These are phyloP conservation scores for Coemansia sp. DNA, from an alignment of 192 early-diverging fungal species.

Conservation along the genomic window DNA sequence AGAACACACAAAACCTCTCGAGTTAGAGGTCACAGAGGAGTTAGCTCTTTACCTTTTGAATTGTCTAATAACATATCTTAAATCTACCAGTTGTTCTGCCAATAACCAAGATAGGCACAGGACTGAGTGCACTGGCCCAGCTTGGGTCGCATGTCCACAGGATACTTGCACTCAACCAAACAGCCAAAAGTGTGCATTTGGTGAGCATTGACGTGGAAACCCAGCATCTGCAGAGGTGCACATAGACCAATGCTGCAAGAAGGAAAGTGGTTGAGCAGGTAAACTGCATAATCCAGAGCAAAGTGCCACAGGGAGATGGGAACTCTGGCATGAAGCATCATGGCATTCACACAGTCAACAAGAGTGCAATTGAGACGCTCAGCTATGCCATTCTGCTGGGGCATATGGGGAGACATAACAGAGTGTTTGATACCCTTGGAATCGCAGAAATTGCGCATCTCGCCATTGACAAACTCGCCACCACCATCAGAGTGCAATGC, in stretches of 20 bases:
- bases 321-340: background rate
- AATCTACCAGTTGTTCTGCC: no score
- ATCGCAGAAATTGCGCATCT: background rate
- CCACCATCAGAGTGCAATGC: constrained; percentile 12
- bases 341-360: background rate
- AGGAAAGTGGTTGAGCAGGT: background rate
- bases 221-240: background rate
- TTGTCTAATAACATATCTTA: no score
- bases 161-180: background rate
- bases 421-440: constrained; percentile 1
- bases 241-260: background rate
- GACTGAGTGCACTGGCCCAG: background rate
- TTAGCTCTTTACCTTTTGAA: no score
- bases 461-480: constrained; percentile 9
- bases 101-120: background rate
- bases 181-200: background rate
- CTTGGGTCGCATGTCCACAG: background rate
- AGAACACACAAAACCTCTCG: no score
- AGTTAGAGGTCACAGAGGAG: no score
- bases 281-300: background rate
- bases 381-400: constrained; percentile 9
- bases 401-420: constrained; percentile 3
- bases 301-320: background rate
- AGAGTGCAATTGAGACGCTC: constrained; percentile 8
- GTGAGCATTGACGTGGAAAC: background rate